phyloP scores from a whole-genome alignment of 495 filamentous ascomycete species.

The Neurospora sp. region DNA sequence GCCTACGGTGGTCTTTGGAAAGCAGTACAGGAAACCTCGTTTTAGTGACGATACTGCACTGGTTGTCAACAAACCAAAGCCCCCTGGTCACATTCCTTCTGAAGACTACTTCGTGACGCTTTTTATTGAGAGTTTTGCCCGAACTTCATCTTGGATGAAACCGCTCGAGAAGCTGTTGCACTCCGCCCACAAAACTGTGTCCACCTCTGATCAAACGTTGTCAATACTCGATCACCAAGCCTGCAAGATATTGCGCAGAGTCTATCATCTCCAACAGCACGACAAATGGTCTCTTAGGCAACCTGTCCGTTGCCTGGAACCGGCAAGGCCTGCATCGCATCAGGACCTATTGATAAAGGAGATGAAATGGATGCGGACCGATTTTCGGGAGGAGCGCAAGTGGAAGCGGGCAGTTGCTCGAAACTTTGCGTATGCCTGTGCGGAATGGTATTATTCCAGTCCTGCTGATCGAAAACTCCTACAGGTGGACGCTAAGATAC shows the following conservation, averaged over 20 bases:
- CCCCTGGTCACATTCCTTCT: slow-evolving; percentile 28
- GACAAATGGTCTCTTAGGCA: slow-evolving; percentile 89
- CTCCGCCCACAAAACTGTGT: slow-evolving; percentile 72
- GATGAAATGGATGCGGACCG: slow-evolving; percentile 94
- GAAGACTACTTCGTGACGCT: slow-evolving; percentile 76
- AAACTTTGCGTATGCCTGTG: slow-evolving; percentile 68
- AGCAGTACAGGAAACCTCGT: slow-evolving; percentile 30
- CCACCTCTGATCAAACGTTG: slow-evolving; percentile 64
- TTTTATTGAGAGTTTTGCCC: slow-evolving; percentile 60
- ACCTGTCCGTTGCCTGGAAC: slow-evolving; percentile 68
- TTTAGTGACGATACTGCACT: slow-evolving; percentile 20
- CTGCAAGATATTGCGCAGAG: slow-evolving; percentile 67
- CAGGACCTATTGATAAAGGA: slow-evolving; percentile 81
- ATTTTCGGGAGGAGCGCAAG: slow-evolving; percentile 88
- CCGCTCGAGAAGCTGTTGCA: slow-evolving; percentile 58
- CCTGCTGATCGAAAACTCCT: slow-evolving; percentile 51
- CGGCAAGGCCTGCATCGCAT: slow-evolving; percentile 61
- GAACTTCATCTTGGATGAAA: slow-evolving; percentile 47
- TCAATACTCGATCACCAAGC: slow-evolving; percentile 76
- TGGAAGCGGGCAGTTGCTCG: slow-evolving; percentile 80
- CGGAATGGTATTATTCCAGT: slow-evolving; percentile 60
- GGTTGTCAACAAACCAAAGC: slow-evolving; percentile 20
- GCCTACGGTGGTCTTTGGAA: slow-evolving; percentile 75
- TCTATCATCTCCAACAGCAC: slow-evolving; percentile 79
- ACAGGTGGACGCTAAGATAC: slow-evolving; percentile 50